phyloP scores from a whole-genome alignment of 805 yeast species.

The Wickerhamiella azyma region DNA sequence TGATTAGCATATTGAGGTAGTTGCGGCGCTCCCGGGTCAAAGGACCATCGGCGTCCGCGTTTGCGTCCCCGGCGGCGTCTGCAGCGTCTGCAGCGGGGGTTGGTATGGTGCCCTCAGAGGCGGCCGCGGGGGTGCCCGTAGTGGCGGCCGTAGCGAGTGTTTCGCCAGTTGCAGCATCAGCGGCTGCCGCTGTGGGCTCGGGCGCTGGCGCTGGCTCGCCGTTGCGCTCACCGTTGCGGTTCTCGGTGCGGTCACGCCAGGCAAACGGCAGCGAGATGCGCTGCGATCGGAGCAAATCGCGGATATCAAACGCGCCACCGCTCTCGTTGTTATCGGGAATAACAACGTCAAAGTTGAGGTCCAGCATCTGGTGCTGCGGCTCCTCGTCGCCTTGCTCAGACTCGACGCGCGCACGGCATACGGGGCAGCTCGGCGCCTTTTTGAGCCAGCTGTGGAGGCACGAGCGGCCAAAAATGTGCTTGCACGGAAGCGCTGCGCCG shows the following conservation, averaged over 20 bases:
- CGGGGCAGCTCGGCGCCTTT: slow-evolving; percentile 64
- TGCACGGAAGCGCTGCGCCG: slow-evolving; percentile 69
- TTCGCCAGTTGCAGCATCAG: too few species aligned
- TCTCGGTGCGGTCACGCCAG: too few species aligned
- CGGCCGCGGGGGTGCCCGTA: too few species aligned
- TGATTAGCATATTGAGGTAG: too few species aligned
- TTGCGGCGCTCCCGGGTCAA: too few species aligned
- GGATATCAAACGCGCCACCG: neutral
- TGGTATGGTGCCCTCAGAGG: too few species aligned
- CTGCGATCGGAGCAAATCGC: neutral
- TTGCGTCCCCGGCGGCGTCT: too few species aligned
- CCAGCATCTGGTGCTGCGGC: neutral
- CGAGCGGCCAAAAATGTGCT: slow-evolving; percentile 73
- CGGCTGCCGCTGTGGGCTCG: neutral
- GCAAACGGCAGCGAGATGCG: neutral
- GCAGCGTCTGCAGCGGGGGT: too few species aligned
- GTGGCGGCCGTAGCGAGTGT: too few species aligned
- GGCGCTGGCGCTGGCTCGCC: neutral
- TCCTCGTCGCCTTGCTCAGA: slow-evolving; percentile 20
- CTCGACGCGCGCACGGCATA: slow-evolving; percentile 55
- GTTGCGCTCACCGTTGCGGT: too few species aligned
- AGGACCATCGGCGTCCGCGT: too few species aligned
- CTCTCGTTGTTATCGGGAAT: neutral
- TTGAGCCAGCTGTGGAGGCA: slow-evolving; percentile 79
- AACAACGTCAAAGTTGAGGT: slow-evolving; percentile 2